phyloP scores from a whole-genome alignment of 495 filamentous ascomycete genomes.

The Talaromyces proteolyticus region DNA sequence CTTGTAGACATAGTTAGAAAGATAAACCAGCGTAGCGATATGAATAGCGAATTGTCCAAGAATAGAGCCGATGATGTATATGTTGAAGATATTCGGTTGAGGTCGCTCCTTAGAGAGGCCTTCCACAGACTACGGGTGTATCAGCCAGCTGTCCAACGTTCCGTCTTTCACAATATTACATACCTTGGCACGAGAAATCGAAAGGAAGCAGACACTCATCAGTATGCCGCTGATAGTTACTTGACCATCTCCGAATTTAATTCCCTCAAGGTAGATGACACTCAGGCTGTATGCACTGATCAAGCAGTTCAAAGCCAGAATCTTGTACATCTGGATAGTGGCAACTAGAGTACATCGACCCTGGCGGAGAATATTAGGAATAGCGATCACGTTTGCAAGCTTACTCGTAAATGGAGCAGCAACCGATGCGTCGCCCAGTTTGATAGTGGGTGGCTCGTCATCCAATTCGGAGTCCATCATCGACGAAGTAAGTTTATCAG shows the following conservation, averaged over 20 bases:
- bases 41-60: conserved; percentile 97
- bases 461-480: conserved; percentile 92
- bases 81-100: conserved; percentile 98
- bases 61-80: conserved; percentile 97
- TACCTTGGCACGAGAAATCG: conserved; percentile 88
- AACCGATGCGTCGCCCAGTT: conserved; percentile 95
- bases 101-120: conserved; percentile 93
- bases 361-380: conserved; percentile 97
- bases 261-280: conserved; percentile 94
- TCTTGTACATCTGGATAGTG: conserved; percentile 99
- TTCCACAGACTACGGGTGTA: conserved; percentile 66
- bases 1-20: conserved; percentile 79
- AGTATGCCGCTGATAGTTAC: conserved; percentile 99
- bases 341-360: conserved; percentile 95
- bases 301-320: conserved; percentile 93
- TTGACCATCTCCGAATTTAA: conserved; percentile 98
- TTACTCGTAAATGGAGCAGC: conserved; percentile 98
- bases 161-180: conserved; percentile 8
- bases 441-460: conserved; percentile 89
- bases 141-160: conserved; percentile 13
- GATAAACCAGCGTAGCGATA: conserved; percentile 89
- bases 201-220: conserved; percentile 99
- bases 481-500: conserved; percentile 77
- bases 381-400: conserved; percentile 91
- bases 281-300: conserved; percentile 97